Percentiles rank a stretch among this genome's conserved stretches.
phyloP scores from a whole-genome alignment of 2,329 filamentous ascomycete genomes.

The Beauveria australis region DNA sequence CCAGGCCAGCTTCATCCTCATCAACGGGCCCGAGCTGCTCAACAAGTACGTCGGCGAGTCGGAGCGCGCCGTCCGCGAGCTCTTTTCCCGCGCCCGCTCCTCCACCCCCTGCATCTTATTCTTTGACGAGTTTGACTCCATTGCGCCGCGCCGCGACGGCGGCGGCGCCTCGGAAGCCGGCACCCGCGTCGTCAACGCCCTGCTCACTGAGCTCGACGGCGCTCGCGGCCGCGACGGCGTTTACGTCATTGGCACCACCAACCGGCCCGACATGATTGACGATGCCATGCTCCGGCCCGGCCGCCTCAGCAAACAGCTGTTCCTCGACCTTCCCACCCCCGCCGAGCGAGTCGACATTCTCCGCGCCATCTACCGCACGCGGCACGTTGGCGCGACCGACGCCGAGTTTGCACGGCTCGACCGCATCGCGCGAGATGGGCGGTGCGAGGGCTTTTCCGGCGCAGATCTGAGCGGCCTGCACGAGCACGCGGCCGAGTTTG shows the following conservation, averaged over 20 bases:
- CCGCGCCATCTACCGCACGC: conserved; percentile 51
- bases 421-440: conserved; percentile 53
- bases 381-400: conserved; percentile 26
- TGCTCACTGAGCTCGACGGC: conserved; percentile 91
- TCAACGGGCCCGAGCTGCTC: conserved; percentile 90
- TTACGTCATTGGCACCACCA: conserved; percentile 91
- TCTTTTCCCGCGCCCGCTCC: conserved; percentile 80
- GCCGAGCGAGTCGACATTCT: conserved; percentile 82
- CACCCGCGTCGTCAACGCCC: conserved; percentile 84
- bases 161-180: conserved; percentile 67
- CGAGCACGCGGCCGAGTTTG: conserved; percentile 42
- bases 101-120: conserved; percentile 91
- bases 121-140: conserved; percentile 93
- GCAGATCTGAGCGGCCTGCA: conserved; percentile 47
- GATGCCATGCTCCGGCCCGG: conserved; percentile 89
- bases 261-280: conserved; percentile 93
- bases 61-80: conserved; percentile 83
- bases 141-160: conserved; percentile 74
- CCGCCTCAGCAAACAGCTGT: conserved; percentile 78
- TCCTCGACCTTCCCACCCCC: conserved; percentile 74
- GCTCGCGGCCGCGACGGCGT: conserved; percentile 73
- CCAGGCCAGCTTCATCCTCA: conserved; percentile 94
- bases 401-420: conserved; percentile 48
- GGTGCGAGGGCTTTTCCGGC: conserved; percentile 71
- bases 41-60: conserved; percentile 98